These are phyloP conservation scores for Gossypium schwendimanii DNA, from an alignment of 441 rosid species.

Conservation along the genomic window DNA sequence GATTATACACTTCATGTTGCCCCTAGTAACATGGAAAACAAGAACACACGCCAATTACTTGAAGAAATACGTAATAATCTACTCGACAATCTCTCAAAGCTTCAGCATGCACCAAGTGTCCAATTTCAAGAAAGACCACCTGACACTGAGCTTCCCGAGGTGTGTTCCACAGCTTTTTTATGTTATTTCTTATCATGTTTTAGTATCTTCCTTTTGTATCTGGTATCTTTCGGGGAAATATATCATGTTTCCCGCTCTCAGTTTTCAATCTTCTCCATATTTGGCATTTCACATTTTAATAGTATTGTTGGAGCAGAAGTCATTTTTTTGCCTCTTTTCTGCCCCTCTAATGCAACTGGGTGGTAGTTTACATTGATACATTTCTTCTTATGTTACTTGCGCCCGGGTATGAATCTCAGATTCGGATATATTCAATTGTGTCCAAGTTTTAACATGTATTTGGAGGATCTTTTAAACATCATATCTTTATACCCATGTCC, in stretches of 20 bases:
- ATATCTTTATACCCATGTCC: background rate
- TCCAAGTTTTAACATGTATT: background rate
- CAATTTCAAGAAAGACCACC: slow-evolving; percentile 81
- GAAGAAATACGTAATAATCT: slow-evolving; percentile 61
- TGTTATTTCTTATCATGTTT: background rate
- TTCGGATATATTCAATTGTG: background rate
- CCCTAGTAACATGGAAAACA: slow-evolving; percentile 81
- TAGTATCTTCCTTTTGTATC: background rate
- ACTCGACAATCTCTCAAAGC: slow-evolving; percentile 74
- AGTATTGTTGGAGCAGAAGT: background rate
- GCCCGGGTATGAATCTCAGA: background rate
- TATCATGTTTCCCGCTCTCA: background rate
- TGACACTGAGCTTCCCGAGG: slow-evolving; percentile 81
- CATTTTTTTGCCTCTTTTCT: background rate
- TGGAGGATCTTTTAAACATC: background rate
- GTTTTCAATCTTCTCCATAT: background rate
- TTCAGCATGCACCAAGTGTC: slow-evolving; percentile 92
- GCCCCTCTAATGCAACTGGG: background rate
- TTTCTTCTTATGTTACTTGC: background rate
- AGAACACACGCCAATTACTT: slow-evolving; percentile 54
- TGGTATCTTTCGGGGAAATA: background rate
- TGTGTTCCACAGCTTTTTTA: slow-evolving; percentile 19
- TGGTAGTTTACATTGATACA: background rate
- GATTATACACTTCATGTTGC: slow-evolving; percentile 75
- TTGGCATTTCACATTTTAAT: background rate